Evolutionary conservation across 108 stramenopile genomes (phyloP), one percentile per base, ranked within the genome.

Genomic region (Nitzschia sp.): DNA sequence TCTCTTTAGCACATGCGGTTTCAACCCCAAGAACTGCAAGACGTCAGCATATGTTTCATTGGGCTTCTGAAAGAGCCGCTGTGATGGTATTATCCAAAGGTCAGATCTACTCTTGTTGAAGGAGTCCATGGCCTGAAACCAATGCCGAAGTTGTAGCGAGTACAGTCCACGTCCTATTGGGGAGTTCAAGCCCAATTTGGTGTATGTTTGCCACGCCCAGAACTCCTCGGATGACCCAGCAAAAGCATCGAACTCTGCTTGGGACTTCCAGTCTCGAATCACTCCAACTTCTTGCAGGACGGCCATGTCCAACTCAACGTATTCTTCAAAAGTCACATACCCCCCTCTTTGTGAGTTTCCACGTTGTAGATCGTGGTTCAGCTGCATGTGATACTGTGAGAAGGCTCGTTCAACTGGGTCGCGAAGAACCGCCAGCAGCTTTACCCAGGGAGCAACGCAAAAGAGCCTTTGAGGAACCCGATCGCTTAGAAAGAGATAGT

Each of bases 331-430:
- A 5, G 54, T 38, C 2, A 57, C 91, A 19, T 65, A 86, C 29
- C 1, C 29, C 10, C 64, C 51, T 29, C 37, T 19, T n/a, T 72
- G 74, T 25, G 76, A 90, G 5, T 88, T 85, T 39, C 79, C 8
- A 19, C 58, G 3, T 58, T 14, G n/a, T 7, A 59, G 48, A 24
- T 63, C 48, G 20, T 26, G 57, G 19, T 22, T 17, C n/a, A 65
- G 6, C 37, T 65, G 29, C 96, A 97, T 95, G 42, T 84, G 75
- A 70, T 93, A 95, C 59, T 96, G 95, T 11, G 86, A 88, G 50
- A 59, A 77, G 22, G 94, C 93, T 42, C 97, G 80, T 14, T 82
- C 84, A 10, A 93, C 89, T n/a, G 97, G 97, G 61, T 96, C 89
- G 10, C 97, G 83, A 22, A 93, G 65, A 72, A 95, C 86, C 17